Conservation (phyloP, 148 eudicot species). For the Persicaria maculosa region DNA sequence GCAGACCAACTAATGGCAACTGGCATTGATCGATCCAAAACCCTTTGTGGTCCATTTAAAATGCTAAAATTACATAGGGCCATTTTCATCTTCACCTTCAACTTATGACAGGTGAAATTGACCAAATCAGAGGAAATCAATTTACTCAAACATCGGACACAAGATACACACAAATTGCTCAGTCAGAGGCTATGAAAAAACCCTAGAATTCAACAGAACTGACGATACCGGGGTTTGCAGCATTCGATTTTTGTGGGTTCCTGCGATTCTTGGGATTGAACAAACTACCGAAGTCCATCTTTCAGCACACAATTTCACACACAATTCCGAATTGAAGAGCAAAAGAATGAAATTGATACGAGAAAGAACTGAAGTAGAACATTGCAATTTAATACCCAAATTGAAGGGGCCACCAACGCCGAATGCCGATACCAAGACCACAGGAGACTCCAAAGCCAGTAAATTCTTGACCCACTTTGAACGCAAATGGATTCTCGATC, state of each 20-base stretch:
- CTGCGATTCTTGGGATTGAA: not conserved
- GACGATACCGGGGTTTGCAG: constrained; percentile 5
- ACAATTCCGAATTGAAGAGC: not conserved
- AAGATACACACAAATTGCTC: not conserved
- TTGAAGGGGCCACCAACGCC: constrained; percentile 72
- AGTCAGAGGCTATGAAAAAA: not conserved
- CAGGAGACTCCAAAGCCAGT: constrained; percentile 84
- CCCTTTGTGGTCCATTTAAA: not conserved
- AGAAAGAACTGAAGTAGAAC: not conserved
- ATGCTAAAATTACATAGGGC: not conserved
- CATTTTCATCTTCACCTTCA: not conserved
- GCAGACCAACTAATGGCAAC: not conserved
- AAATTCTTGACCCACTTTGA: constrained; percentile 72
- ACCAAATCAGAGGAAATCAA: not conserved
- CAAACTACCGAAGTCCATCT: constrained; percentile 1
- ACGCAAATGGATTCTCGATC: constrained; percentile 65
- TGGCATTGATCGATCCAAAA: not conserved
- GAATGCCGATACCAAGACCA: constrained; percentile 78
- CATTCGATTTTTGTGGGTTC: not conserved
- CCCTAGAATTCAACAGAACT: not conserved
- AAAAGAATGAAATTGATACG: not conserved
- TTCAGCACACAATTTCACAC: not conserved
- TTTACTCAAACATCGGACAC: not conserved
- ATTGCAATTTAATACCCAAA: constrained; percentile 37
- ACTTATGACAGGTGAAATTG: not conserved